Percentiles rank a stretch among this genome's conserved stretches.
Evolutionary conservation across 2,329 filamentous ascomycete species (phyloP).

Genomic region (Aciculosporium take): DNA sequence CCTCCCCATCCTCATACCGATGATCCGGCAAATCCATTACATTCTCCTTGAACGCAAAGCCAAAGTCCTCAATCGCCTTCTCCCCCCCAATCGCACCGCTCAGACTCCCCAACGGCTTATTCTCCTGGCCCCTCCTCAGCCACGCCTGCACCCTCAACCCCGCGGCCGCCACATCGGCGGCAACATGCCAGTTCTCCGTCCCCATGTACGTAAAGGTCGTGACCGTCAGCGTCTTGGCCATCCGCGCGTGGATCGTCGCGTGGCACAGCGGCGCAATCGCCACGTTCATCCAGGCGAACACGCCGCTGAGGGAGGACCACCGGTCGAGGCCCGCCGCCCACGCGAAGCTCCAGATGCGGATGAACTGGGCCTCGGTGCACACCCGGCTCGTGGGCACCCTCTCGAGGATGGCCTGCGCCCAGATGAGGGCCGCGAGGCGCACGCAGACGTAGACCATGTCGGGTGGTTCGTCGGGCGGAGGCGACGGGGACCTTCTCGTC

Average conservation of each 20-base stretch:
- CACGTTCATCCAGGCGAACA: slow-evolving; percentile 34
- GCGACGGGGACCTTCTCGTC: too few relatives aligned
- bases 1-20: background rate
- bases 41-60: slow-evolving; percentile 14
- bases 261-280: slow-evolving; percentile 27
- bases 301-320: slow-evolving; percentile 33
- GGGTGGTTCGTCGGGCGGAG: slow-evolving; percentile 12
- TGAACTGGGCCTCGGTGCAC: slow-evolving; percentile 25
- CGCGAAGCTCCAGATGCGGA: slow-evolving; percentile 29
- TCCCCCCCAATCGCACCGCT: slow-evolving; percentile 12
- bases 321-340: slow-evolving; percentile 32
- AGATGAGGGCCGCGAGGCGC: slow-evolving; percentile 31
- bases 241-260: slow-evolving; percentile 25
- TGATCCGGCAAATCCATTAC: slow-evolving; percentile 11
- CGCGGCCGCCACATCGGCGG: slow-evolving; percentile 21
- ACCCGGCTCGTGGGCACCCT: slow-evolving; percentile 27
- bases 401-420: slow-evolving; percentile 29
- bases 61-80: slow-evolving; percentile 13
- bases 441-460: slow-evolving; percentile 34
- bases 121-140: slow-evolving; percentile 18
- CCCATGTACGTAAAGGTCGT: slow-evolving; percentile 30
- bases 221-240: slow-evolving; percentile 31
- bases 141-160: slow-evolving; percentile 28
- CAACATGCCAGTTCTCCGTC: slow-evolving; percentile 35
- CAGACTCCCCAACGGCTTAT: slow-evolving; percentile 2